Evolutionary conservation across 176 grass and related monocot genomes (phyloP).

Genomic region (Melocanna baccifera): DNA sequence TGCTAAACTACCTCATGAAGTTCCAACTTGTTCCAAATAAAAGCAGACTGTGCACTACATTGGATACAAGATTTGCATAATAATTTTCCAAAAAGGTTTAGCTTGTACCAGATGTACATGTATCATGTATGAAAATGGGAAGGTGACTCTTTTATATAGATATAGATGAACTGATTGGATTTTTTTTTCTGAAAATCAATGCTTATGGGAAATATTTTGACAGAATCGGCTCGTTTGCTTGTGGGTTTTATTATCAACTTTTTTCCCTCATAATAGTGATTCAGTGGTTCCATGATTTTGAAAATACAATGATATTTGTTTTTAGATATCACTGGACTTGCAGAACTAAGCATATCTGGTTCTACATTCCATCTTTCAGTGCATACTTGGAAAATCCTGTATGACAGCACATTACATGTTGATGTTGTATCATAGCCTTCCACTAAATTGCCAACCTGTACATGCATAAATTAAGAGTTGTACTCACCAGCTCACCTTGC

Average conservation of each 20-base stretch:
- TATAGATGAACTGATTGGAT: neutral
- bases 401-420: neutral
- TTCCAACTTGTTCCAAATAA: conserved; percentile 23
- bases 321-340: neutral
- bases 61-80: neutral
- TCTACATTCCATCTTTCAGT: conserved; percentile 1
- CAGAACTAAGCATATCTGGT: neutral
- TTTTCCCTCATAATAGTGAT: neutral
- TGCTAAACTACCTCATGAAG: neutral
- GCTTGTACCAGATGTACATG: neutral
- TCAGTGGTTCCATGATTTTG: neutral
- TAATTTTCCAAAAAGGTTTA: neutral
- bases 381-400: neutral
- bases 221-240: neutral
- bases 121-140: neutral
- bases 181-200: neutral
- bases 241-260: neutral
- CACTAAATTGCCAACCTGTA: neutral
- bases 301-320: neutral
- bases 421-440: neutral
- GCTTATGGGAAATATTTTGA: neutral
- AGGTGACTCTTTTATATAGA: neutral
- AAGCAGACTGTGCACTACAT: neutral
- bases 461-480: neutral
- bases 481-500: neutral